Conservation (phyloP, 2,329 filamentous ascomycete species). For the Aspergillus ochraceus region DNA sequence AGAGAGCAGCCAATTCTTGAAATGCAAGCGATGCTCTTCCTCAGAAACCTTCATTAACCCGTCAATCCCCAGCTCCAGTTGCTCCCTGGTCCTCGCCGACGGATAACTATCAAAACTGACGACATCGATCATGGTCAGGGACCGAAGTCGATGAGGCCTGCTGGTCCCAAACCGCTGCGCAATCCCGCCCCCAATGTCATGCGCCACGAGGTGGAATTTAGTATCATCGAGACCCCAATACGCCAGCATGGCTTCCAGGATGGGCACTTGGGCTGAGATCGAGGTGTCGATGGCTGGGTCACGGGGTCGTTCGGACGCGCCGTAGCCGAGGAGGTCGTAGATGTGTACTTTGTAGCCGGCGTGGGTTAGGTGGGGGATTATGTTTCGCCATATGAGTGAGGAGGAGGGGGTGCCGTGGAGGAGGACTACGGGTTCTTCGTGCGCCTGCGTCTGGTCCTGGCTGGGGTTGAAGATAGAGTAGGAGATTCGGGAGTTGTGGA, state of each 20-base stretch:
- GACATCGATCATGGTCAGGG: conserved; percentile 31
- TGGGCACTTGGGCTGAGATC: conserved; percentile 31
- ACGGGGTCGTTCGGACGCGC: conserved; percentile 34
- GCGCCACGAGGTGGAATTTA: conserved; percentile 25
- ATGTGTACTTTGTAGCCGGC: conserved; percentile 27
- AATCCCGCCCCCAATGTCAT: conserved; percentile 36
- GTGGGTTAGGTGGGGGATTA: conserved; percentile 23
- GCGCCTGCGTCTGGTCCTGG: no score
- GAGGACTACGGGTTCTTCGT: conserved; percentile 25
- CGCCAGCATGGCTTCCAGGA: conserved; percentile 27
- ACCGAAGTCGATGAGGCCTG: conserved; percentile 20
- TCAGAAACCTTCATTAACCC: conserved; percentile 23
- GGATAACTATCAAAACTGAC: conserved; percentile 39
- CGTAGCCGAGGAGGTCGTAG: conserved; percentile 36
- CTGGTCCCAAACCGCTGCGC: conserved; percentile 30
- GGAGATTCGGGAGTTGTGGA: conserved; percentile 19
- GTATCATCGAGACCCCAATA: conserved; percentile 26
- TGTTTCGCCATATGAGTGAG: conserved; percentile 36
- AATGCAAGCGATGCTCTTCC: conserved; percentile 25
- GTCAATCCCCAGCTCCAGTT: conserved; percentile 32
- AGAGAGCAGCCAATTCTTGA: conserved; percentile 18
- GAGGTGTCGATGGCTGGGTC: conserved; percentile 31
- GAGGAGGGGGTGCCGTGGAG: conserved; percentile 37
- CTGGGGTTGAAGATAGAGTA: conserved; percentile 28
- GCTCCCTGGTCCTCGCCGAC: conserved; percentile 30